phyloP scores from a whole-genome alignment of 23 red algal species.

The Gracilaria gracilis region DNA sequence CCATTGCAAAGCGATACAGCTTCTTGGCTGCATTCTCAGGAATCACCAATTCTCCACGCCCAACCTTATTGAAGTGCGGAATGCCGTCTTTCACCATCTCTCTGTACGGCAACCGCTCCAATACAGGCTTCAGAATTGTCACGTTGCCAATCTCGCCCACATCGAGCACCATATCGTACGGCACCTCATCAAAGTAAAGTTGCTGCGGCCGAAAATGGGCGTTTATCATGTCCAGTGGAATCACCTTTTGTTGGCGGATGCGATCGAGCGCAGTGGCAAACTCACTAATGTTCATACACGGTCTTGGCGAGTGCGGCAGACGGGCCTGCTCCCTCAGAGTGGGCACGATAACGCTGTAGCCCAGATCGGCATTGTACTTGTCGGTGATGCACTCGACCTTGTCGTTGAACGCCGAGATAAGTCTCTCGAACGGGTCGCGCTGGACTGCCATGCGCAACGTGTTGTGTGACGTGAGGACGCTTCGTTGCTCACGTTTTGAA shows the following conservation, averaged over 20 bases:
- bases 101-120: slow-evolving; percentile 11
- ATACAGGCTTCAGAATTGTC: background rate
- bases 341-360: slow-evolving; percentile 25
- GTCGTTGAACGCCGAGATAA: slow-evolving; percentile 49
- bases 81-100: background rate
- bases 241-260: background rate
- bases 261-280: slow-evolving; percentile 50
- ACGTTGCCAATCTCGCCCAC: slow-evolving; percentile 30
- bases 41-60: slow-evolving; percentile 2
- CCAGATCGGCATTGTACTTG: background rate
- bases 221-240: slow-evolving; percentile 9
- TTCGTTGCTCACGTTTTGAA: background rate
- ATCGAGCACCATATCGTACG: slow-evolving; percentile 55
- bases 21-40: slow-evolving; percentile 38
- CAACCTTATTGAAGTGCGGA: background rate
- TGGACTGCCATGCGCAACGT: slow-evolving; percentile 56
- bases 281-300: slow-evolving; percentile 51
- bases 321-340: background rate
- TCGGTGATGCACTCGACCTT: slow-evolving; percentile 42
- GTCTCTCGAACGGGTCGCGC: slow-evolving; percentile 46
- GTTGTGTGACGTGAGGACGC: background rate
- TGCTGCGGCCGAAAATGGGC: slow-evolving; percentile 57
- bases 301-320: background rate
- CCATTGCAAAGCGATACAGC: slow-evolving; percentile 23
- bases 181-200: slow-evolving; percentile 45